Evolutionary conservation across 1,284 basidiomycete species (phyloP), one percentile per base, ranked within the genome.

Genomic region (Golubevia pallescens): DNA sequence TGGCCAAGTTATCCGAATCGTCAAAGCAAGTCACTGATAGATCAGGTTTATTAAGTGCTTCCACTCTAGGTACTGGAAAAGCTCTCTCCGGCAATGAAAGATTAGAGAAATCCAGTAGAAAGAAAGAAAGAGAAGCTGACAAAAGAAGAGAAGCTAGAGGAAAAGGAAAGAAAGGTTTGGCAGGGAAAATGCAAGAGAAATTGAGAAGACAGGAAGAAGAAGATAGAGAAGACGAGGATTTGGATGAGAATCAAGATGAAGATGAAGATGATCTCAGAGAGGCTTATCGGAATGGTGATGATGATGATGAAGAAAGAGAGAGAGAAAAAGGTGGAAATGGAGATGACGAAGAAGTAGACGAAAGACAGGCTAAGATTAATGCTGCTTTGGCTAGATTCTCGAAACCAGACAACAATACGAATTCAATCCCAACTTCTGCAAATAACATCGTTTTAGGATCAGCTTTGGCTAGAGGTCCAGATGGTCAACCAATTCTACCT

Each of bases 1-100:
- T 85, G 53, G 65, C 67, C 24, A 78, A 77, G 58, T 70, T 85
- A 0, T 73, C 78, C 1, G 66, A 82, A 62, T 70, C 74, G 2
- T 81, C 79, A 2, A 67, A 70, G 1, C 73, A 84, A 54, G 73
- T 85, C 19, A 19, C 57, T 0, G 79, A 81, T 52, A 67, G 81
- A 21, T 69, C 73, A 52, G 67, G 78, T 14, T 75, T 85, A 51
- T 71, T 76, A 24, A 78, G 73, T 6, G 78, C 82, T 19, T 70
- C 79, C 5, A 85, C 82, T 0, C 71, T 85, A 2, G 82, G 82
- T 28, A 82, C 82, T 0, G 81, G 81, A 13, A 62, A 74, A 8
- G 75, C 71, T 19, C 19, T 34, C 23, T 65, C 38, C 20, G 65
- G 67, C 6, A 68, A 69, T 58, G 72, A 73, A 3, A 75, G 75